A percentile compares a stretch with the other conserved stretches of the same genome.
Conservation (phyloP, 192 early-diverging fungal genomes). For the Coemansia sp. region DNA sequence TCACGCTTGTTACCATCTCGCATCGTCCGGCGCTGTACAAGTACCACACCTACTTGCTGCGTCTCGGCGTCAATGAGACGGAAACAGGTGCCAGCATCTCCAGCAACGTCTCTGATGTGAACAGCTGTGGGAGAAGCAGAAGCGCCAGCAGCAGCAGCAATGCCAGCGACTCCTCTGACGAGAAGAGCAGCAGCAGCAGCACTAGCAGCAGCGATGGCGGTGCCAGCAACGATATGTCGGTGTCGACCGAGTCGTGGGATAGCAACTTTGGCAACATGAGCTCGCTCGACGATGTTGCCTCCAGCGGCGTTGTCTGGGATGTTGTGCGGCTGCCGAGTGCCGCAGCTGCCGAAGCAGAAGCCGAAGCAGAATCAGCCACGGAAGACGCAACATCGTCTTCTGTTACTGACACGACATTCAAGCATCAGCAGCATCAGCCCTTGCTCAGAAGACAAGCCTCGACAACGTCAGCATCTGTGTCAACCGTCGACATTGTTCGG, state of each 20-base stretch:
- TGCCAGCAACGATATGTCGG: neutral
- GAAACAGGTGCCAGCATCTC: neutral
- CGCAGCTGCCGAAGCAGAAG: neutral
- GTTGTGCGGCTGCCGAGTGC: slow-evolving; percentile 42
- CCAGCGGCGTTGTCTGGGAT: slow-evolving; percentile 54
- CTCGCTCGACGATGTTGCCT: slow-evolving; percentile 11
- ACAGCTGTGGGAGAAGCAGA: neutral
- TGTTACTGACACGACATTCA: neutral
- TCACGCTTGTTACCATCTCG: slow-evolving; percentile 91
- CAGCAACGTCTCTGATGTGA: slow-evolving; percentile 5
- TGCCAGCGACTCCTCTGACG: neutral
- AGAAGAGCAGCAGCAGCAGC: slow-evolving; percentile 7
- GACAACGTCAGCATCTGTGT: slow-evolving; percentile 9
- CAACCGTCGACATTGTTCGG: slow-evolving; percentile 32
- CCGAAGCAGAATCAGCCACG: neutral
- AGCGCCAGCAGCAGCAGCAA: slow-evolving; percentile 2
- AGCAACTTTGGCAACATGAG: slow-evolving; percentile 36
- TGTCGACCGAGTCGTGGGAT: slow-evolving; percentile 47
- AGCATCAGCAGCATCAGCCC: neutral
- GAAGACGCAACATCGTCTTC: neutral
- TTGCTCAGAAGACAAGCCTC: neutral
- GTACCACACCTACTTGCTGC: slow-evolving; percentile 90
- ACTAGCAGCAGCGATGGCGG: neutral
- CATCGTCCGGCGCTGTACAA: slow-evolving; percentile 94
- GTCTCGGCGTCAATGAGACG: slow-evolving; percentile 63